Conservation (phyloP, 2,329 filamentous ascomycete species). For the Arthroderma sp. region DNA sequence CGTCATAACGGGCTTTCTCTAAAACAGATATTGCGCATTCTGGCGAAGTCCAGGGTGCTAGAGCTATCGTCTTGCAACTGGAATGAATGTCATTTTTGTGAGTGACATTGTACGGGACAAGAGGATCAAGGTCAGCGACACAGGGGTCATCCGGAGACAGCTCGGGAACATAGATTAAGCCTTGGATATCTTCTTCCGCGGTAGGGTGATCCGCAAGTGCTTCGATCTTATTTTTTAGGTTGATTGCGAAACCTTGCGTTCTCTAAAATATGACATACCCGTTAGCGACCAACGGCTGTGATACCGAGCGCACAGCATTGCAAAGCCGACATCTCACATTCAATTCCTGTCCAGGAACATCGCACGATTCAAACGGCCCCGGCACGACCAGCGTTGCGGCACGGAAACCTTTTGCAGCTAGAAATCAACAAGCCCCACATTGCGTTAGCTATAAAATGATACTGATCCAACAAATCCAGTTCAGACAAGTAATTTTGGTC, state of each 20-base stretch:
- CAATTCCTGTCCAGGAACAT: background rate
- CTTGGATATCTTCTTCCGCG: slow-evolving; percentile 54
- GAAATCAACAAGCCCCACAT: too few relatives aligned
- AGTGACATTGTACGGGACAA: slow-evolving; percentile 64
- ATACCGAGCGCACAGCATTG: background rate
- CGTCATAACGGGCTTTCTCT: slow-evolving; percentile 45
- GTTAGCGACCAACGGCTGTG: background rate
- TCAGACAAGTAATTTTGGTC: too few relatives aligned
- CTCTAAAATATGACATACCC: background rate
- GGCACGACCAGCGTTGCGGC: slow-evolving; percentile 2
- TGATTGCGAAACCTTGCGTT: slow-evolving; percentile 19
- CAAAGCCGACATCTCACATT: background rate
- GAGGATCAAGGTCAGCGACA: slow-evolving; percentile 46
- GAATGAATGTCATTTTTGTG: slow-evolving; percentile 52
- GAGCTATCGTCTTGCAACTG: slow-evolving; percentile 62
- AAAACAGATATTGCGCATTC: slow-evolving; percentile 65
- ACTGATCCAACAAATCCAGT: too few relatives aligned
- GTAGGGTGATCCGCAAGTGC: slow-evolving; percentile 52
- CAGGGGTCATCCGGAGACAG: slow-evolving; percentile 49
- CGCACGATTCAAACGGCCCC: background rate
- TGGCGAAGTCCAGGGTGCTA: slow-evolving; percentile 73
- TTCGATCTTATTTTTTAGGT: slow-evolving; percentile 47
- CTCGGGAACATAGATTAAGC: slow-evolving; percentile 74
- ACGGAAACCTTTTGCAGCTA: slow-evolving; percentile 1
- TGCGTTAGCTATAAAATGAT: too few relatives aligned